Conservation (phyloP, 768 basidiomycete genomes). For the Trametes meyenii region DNA sequence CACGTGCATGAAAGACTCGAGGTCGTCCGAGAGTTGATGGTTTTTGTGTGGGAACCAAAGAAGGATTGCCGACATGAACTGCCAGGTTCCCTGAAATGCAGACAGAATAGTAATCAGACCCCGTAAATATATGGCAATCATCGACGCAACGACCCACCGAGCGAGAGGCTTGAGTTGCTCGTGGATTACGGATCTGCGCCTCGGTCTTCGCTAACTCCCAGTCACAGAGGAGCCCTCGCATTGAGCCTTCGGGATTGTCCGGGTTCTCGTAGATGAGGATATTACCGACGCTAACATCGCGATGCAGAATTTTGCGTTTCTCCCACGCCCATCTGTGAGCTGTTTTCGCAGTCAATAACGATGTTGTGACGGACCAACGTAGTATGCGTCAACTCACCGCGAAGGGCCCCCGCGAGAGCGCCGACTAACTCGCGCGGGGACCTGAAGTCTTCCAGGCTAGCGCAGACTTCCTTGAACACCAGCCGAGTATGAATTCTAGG, state of each 20-base stretch:
- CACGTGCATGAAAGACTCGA: background rate
- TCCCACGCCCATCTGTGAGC: background rate
- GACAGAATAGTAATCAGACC: background rate
- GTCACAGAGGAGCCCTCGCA: background rate
- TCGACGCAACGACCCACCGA: no score
- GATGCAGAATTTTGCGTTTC: background rate
- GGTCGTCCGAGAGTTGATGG: background rate
- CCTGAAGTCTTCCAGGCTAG: background rate
- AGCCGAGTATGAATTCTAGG: background rate
- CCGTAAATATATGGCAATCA: no score
- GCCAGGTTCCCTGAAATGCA: background rate
- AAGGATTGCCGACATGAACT: background rate
- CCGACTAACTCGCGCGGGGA: background rate
- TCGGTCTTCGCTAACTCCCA: background rate
- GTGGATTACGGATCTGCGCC: background rate
- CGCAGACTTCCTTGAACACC: background rate
- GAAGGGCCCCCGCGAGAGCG: no score
- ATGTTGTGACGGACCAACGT: no score
- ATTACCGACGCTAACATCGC: no score
- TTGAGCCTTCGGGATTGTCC: background rate
- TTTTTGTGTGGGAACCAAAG: background rate
- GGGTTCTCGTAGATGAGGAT: background rate
- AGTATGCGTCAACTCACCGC: no score
- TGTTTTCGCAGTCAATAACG: no score
- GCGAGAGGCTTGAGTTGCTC: background rate